Evolutionary conservation across 176 grass and related monocot species (phyloP), one percentile per base, ranked within the genome.

Genomic region (Oryza meyeriana): DNA sequence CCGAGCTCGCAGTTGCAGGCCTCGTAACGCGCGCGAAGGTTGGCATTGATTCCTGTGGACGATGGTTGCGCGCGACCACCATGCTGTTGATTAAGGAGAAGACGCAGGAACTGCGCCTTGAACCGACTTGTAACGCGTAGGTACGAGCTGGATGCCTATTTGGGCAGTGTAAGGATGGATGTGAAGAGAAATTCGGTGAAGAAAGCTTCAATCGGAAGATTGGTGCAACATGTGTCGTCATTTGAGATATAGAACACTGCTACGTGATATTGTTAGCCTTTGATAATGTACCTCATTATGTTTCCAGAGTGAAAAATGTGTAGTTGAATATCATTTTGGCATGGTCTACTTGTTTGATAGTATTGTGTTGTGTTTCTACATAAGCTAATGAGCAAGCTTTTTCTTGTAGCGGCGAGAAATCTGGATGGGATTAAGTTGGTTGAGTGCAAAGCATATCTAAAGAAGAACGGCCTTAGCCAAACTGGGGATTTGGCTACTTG

Each of bases 401-500:
- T 55, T 71, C 22, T 18, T 83, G 74, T 64, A 91, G 87, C 77
- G 31, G 84, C 87, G 55, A 67, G 16, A 85, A 80, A 71, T 80
- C 69, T 94, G 26, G 84, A 94, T 40, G 36, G 68, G n/a, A 64
- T 89, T 58, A 94, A 89, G 81, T 35, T 94, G 78, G 89, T 67
- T 24, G 87, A 94, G 16, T 91, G 84, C 84, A 94, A 94, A 67
- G 70, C 81, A 3, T 94, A 94, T 87, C 77, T 91, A 41, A 89
- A 80, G 74, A 91, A 89, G 57, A 80, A 80, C 52, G 74, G 78
- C 34, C 92, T 94, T 72, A 89, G 77, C 45, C 72, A 89, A 80
- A 82, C 79, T 66, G 89, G 92, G 63, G 82, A 73, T 26, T 80
- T 82, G 71, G 25, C 64, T 40, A 85, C 74, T 63, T 91, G 89